phyloP scores from a whole-genome alignment of 169 alveolate genomes.

The Neospora caninum region DNA sequence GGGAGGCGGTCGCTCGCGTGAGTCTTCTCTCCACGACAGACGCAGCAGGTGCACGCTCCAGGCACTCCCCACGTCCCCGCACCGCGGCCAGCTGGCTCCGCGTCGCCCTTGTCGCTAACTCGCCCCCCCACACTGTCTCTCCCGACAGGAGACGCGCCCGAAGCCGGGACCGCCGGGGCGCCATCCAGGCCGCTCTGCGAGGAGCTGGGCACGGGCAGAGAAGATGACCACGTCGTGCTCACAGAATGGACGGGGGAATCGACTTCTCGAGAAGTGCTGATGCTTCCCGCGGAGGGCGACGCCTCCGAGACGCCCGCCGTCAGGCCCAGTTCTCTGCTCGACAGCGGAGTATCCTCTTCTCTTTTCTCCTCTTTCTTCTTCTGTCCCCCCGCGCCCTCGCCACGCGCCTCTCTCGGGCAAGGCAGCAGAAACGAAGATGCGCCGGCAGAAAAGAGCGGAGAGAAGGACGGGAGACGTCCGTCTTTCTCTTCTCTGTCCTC shows the following conservation, averaged over 20 bases:
- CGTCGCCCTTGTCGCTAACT: not conserved
- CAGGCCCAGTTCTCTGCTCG: not conserved
- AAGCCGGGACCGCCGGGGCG: not conserved
- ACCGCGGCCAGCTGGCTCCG: not conserved
- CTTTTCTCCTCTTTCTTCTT: not conserved
- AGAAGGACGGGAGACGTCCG: not conserved
- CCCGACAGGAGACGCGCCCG: not conserved
- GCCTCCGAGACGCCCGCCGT: not conserved
- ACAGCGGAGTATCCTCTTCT: not conserved
- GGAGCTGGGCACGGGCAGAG: not conserved
- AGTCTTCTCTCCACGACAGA: not conserved
- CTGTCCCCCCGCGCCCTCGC: not conserved
- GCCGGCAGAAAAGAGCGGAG: not conserved
- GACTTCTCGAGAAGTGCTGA: not conserved
- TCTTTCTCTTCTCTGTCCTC: not conserved
- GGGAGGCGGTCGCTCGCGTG: too few relatives aligned
- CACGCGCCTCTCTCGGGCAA: not conserved
- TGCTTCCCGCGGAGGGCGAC: not conserved
- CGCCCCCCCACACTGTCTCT: not conserved
- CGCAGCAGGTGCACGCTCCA: not conserved
- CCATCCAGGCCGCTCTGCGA: not conserved
- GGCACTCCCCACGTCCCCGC: not conserved
- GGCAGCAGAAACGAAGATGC: not conserved
- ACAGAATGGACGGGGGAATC: not conserved
- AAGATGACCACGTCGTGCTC: not conserved